These are phyloP conservation scores for Cryptosporidium viatorum DNA, from an alignment of 169 alveolate species.

Conservation along the genomic window DNA sequence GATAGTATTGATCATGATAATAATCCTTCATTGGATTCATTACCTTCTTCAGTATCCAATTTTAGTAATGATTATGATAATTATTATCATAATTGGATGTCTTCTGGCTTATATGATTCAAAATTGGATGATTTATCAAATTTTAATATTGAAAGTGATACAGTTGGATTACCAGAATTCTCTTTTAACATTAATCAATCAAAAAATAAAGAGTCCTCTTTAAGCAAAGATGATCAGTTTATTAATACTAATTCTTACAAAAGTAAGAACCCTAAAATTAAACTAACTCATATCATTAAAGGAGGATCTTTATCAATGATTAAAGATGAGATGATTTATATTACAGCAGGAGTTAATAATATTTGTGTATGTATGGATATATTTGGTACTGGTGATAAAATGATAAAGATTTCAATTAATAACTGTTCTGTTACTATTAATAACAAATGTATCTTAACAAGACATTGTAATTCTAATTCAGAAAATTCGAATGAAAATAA, in stretches of 20 bases:
- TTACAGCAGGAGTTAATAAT: slow-evolving; percentile 49
- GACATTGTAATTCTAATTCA: neutral
- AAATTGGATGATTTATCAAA: neutral
- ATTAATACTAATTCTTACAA: neutral
- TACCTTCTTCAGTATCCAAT: too few relatives aligned
- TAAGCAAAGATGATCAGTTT: neutral
- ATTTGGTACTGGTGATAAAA: slow-evolving; percentile 59
- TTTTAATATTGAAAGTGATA: slow-evolving; percentile 36
- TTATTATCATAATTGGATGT: slow-evolving; percentile 52
- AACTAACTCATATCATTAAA: slow-evolving; percentile 44
- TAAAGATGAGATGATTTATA: slow-evolving; percentile 35
- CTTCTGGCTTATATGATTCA: slow-evolving; percentile 32
- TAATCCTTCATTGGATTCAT: neutral
- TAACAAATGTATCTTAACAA: slow-evolving; percentile 44
- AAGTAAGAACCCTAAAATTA: slow-evolving; percentile 1
- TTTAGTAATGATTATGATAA: neutral
- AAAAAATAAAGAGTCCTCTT: neutral
- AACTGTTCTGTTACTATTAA: slow-evolving; percentile 60
- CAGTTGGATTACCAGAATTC: slow-evolving; percentile 46
- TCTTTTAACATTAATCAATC: neutral
- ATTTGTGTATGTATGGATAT: slow-evolving; percentile 47
- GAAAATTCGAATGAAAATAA: neutral
- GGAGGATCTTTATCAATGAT: slow-evolving; percentile 64
- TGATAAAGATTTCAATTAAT: slow-evolving; percentile 17
- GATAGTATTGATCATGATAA: too few relatives aligned